Evolutionary conservation across 768 basidiomycete species (phyloP).

Genomic region (Termitomyces sp.): DNA sequence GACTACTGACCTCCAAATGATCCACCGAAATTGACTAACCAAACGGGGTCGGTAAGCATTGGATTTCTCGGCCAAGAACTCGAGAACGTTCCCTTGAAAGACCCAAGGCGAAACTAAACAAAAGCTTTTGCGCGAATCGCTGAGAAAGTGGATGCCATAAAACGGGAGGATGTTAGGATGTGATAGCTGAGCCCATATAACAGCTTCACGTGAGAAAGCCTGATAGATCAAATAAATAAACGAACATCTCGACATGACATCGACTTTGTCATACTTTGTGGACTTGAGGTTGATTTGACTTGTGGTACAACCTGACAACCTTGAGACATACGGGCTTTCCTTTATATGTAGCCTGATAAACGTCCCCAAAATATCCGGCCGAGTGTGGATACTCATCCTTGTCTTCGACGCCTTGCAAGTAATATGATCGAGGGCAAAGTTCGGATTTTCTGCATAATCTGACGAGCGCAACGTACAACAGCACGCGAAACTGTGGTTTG

Average conservation of each 20-base stretch:
- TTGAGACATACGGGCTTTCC: slow-evolving; percentile 20
- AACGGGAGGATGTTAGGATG: slow-evolving; percentile 27
- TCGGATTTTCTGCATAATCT: slow-evolving; percentile 19
- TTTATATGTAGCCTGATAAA: slow-evolving; percentile 18
- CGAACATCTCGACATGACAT: no score
- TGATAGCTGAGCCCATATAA: no score
- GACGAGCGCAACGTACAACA: slow-evolving; percentile 13
- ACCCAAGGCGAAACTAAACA: slow-evolving; percentile 33
- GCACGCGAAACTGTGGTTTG: slow-evolving; percentile 4
- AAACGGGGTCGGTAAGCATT: slow-evolving; percentile 9
- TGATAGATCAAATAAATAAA: no score
- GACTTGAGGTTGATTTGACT: slow-evolving; percentile 10
- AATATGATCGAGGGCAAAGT: slow-evolving; percentile 21
- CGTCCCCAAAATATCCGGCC: slow-evolving; percentile 21
- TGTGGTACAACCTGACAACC: slow-evolving; percentile 19
- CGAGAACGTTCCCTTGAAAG: slow-evolving; percentile 27
- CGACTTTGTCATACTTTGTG: slow-evolving; percentile 16
- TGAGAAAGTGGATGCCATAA: slow-evolving; percentile 23
- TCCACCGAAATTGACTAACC: background rate
- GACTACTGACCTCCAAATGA: slow-evolving; percentile 5
- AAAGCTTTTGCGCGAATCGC: slow-evolving; percentile 19
- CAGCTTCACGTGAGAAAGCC: no score
- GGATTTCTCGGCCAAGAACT: slow-evolving; percentile 16
- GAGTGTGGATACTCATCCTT: slow-evolving; percentile 7
- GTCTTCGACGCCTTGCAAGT: slow-evolving; percentile 6